Percentiles rank a stretch among this genome's conserved stretches.
These are phyloP conservation scores for Adansonia grandidieri DNA, from an alignment of 441 rosid genomes.

Conservation along the genomic window DNA sequence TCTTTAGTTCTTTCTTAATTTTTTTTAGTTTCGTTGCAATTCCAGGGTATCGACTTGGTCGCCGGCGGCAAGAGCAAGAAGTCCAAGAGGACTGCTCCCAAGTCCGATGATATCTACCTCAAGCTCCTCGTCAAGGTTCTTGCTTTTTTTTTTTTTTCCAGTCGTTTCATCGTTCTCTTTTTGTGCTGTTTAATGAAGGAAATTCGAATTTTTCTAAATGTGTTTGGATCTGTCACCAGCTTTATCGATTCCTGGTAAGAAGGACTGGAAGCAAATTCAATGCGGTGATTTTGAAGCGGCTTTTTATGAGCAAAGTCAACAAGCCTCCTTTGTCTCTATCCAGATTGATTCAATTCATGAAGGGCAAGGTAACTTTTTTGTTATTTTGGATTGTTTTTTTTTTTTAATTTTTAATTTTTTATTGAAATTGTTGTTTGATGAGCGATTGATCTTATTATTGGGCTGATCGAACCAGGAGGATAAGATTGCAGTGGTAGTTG, in stretches of 20 bases:
- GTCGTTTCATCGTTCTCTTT: background rate
- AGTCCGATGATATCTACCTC: conserved; percentile 71
- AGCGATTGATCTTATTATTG: background rate
- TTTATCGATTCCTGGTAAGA: conserved; percentile 59
- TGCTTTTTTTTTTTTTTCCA: background rate
- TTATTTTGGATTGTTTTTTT: background rate
- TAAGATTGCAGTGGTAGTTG: conserved; percentile 53
- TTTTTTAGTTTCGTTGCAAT: background rate
- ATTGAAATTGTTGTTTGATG: background rate
- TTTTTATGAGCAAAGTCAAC: conserved; percentile 59
- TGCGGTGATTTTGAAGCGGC: conserved; percentile 55
- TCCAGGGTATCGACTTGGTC: conserved; percentile 70
- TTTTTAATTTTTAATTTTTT: background rate
- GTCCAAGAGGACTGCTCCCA: conserved; percentile 73
- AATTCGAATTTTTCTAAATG: background rate
- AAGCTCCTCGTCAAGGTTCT: conserved; percentile 72
- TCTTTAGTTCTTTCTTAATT: background rate
- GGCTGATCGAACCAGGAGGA: conserved; percentile 35
- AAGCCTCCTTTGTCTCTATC: conserved; percentile 54
- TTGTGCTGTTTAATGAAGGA: background rate
- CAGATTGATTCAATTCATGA: conserved; percentile 40
- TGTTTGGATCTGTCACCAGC: conserved; percentile 32
- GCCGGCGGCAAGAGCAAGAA: conserved; percentile 85
- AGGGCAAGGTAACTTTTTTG: conserved; percentile 41
- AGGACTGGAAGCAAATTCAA: conserved; percentile 58